These are phyloP conservation scores for Zymoseptoria ardabiliae DNA, from an alignment of 2,329 filamentous ascomycete species.

Conservation along the genomic window DNA sequence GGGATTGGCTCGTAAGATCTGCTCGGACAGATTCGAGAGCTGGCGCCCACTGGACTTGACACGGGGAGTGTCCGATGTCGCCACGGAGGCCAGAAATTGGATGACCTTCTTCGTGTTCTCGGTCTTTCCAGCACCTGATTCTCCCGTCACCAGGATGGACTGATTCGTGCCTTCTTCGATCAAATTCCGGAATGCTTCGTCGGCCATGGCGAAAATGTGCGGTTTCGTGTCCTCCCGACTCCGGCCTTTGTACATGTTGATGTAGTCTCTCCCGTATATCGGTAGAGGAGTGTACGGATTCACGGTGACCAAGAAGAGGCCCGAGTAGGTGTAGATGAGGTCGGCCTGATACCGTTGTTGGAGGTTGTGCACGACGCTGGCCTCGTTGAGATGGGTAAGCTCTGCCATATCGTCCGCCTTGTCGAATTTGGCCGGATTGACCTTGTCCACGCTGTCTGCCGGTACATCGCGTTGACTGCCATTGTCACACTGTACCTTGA, in stretches of 20 bases:
- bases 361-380: slow-evolving; percentile 94
- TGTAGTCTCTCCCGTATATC: slow-evolving; percentile 93
- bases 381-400: slow-evolving; percentile 93
- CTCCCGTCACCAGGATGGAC: slow-evolving; percentile 94
- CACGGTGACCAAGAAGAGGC: slow-evolving; percentile 90
- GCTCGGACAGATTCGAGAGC: slow-evolving; percentile 84
- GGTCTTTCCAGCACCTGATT: slow-evolving; percentile 96
- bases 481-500: slow-evolving; percentile 90
- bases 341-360: slow-evolving; percentile 92
- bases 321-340: slow-evolving; percentile 95
- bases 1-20: slow-evolving; percentile 91
- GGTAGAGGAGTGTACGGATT: slow-evolving; percentile 93
- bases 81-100: slow-evolving; percentile 92
- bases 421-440: slow-evolving; percentile 99
- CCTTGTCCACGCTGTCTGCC: slow-evolving; percentile 86
- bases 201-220: slow-evolving; percentile 96
- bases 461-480: slow-evolving; percentile 83
- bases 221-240: slow-evolving; percentile 90
- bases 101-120: slow-evolving; percentile 99
- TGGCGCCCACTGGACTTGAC: slow-evolving; percentile 54
- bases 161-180: slow-evolving; percentile 94
- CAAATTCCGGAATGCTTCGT: slow-evolving; percentile 90
- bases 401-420: slow-evolving; percentile 99
- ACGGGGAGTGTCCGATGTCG: slow-evolving; percentile 67
- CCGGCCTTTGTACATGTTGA: slow-evolving; percentile 95